Base-by-base conservation (phyloP, 2,329 filamentous ascomycete species). In the Trichophyton benhamiae region DNA sequence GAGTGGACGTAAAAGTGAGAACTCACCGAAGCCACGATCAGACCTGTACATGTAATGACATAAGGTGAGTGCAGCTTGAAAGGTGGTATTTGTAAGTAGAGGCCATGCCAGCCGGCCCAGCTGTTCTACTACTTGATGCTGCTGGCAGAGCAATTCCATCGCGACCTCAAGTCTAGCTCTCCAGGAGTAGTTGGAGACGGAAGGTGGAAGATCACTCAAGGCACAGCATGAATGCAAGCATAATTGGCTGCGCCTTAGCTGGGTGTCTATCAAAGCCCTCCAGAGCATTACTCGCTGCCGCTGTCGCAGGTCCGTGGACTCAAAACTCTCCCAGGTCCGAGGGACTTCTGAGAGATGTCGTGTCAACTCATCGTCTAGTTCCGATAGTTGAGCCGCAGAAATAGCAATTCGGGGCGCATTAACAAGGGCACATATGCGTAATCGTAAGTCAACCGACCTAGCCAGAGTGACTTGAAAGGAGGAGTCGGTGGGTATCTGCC, bases 171-270 rank as follows among this genome's bases (percentile, higher is more conserved):
- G 60, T 13, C 73, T 69, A 25, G 70, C 66, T 27, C 73, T 68
- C 6, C 70, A 69, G 0, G 74, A 75, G 4, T 72, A 69, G 1
- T 68, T 67, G 60, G 74, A 75, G 1, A 74, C 63, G 1, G 69
- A 63, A 5, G 22, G 22, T 1, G 11, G 62, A 11, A 25, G 13
- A 1, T 71, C 70, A 44, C 74, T 72, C 25, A 75, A 70, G 13
- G 71, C 72, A 60, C 74, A 75, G 5, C 72, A 72, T 0, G 73
- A 74, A 63, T 76, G 73, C 4, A 75, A 66, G 0, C 73, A 74
- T n/a, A 76, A 63, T 22, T 75, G 67, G 7, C 66, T 69, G 4
- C 74, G 73, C 3, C 69, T 69, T 13, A 76, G 62, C 60, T 71
- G 74, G 3, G 68, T 69, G 48, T 74, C 72, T 11, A 76, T 64